Percentiles rank a stretch among this genome's conserved stretches.
These are phyloP conservation scores for Wallacemonas sp. DNA, from an alignment of 208 protist species.

Conservation along the genomic window DNA sequence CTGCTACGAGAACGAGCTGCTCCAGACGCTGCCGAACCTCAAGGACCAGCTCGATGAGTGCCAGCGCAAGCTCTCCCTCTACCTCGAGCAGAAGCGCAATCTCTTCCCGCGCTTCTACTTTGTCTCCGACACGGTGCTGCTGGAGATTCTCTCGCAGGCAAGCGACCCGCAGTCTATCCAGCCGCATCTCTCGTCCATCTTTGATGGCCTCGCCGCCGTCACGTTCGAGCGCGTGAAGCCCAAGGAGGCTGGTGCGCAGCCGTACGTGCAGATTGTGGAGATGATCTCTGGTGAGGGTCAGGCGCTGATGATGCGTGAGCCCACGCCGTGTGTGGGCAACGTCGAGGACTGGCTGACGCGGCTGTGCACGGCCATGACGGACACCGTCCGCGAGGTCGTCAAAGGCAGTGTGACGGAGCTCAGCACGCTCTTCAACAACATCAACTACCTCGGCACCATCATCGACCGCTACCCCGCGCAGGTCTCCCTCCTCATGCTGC, in stretches of 20 bases:
- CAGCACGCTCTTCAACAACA: slow-evolving; percentile 80
- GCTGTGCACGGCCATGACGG: slow-evolving; percentile 91
- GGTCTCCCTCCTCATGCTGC: slow-evolving; percentile 95
- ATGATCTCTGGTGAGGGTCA: slow-evolving; percentile 92
- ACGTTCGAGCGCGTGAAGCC: slow-evolving; percentile 92
- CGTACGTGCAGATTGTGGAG: slow-evolving; percentile 92
- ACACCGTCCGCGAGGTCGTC: slow-evolving; percentile 89
- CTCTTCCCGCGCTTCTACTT: slow-evolving; percentile 99
- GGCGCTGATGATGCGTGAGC: slow-evolving; percentile 83
- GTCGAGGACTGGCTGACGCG: slow-evolving; percentile 95
- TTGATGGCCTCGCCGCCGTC: slow-evolving; percentile 91
- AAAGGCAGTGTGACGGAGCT: slow-evolving; percentile 90
- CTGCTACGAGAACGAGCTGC: slow-evolving; percentile 96
- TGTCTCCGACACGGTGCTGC: slow-evolving; percentile 96
- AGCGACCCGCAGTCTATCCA: slow-evolving; percentile 94
- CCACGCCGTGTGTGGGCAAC: slow-evolving; percentile 91
- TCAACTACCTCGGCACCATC: slow-evolving; percentile 88
- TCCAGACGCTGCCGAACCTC: slow-evolving; percentile 93
- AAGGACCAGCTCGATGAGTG: slow-evolving; percentile 97
- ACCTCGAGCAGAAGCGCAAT: slow-evolving; percentile 97
- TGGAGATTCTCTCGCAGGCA: slow-evolving; percentile 97
- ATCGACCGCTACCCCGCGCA: slow-evolving; percentile 95
- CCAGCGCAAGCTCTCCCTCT: slow-evolving; percentile 97
- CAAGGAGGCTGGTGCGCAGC: slow-evolving; percentile 87
- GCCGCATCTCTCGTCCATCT: slow-evolving; percentile 93